A percentile compares a stretch with the other conserved stretches of the same genome.
Conservation (phyloP, 257 asterid genomes). For the Fraxinus americana region DNA sequence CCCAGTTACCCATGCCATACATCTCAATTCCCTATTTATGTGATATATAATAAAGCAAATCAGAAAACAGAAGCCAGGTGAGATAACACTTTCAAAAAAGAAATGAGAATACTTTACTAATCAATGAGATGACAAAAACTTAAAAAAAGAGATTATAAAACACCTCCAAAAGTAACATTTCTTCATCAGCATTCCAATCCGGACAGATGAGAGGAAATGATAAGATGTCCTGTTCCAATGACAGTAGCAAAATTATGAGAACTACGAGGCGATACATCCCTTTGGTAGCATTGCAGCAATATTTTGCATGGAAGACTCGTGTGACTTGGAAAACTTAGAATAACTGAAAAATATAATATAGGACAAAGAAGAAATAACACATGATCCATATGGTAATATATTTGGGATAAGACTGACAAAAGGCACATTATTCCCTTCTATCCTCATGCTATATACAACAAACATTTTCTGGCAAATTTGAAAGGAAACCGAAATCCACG, state of each 20-base stretch:
- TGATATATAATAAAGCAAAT: slow-evolving; percentile 25
- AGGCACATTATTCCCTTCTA: slow-evolving; percentile 4
- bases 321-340: background rate
- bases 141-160: slow-evolving; percentile 24
- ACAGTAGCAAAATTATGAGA: slow-evolving; percentile 29
- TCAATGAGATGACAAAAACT: slow-evolving; percentile 14
- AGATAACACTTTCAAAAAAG: background rate
- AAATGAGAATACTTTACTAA: background rate
- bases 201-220: slow-evolving; percentile 81
- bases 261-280: slow-evolving; percentile 14
- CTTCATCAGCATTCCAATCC: slow-evolving; percentile 93
- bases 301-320: background rate
- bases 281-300: slow-evolving; percentile 16
- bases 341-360: background rate
- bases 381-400: slow-evolving; percentile 16
- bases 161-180: slow-evolving; percentile 89
- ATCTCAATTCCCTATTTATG: slow-evolving; percentile 70
- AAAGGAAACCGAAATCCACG: background rate
- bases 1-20: slow-evolving; percentile 96
- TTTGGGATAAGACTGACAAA: background rate
- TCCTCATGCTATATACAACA: background rate
- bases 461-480: slow-evolving; percentile 4
- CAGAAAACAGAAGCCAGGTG: slow-evolving; percentile 8
- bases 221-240: slow-evolving; percentile 58
- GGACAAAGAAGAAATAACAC: background rate